phyloP scores from a whole-genome alignment of 78 protist genomes.

The Tieghemostelium lacteum region DNA sequence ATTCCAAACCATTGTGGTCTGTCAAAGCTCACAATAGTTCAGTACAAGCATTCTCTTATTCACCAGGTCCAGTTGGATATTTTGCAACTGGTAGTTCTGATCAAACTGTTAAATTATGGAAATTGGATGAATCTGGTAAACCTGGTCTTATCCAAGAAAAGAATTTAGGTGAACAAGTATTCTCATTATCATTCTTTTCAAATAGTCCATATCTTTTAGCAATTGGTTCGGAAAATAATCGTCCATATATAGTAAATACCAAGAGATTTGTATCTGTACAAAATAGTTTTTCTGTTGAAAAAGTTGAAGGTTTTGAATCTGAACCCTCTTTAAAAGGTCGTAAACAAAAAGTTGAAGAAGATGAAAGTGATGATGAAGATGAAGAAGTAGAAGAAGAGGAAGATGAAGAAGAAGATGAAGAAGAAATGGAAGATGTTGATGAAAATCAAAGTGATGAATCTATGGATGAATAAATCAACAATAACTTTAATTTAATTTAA shows the following conservation, averaged over 20 bases:
- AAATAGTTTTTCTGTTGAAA: conserved; percentile 36
- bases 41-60: conserved; percentile 38
- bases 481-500: no score
- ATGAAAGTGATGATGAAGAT: conserved; percentile 36
- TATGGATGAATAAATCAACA: no score
- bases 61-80: conserved; percentile 31
- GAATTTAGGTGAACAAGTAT: conserved; percentile 39
- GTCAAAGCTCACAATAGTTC: conserved; percentile 59
- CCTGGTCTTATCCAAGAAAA: conserved; percentile 26
- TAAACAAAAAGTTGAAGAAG: background rate
- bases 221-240: conserved; percentile 41
- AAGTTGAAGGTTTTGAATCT: conserved; percentile 11
- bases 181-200: conserved; percentile 50
- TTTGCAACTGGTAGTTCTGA: conserved; percentile 75
- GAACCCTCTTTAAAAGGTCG: conserved; percentile 23
- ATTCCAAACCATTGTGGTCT: conserved; percentile 71
- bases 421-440: background rate
- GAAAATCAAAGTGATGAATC: background rate
- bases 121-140: background rate
- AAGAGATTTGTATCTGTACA: conserved; percentile 50
- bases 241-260: conserved; percentile 60
- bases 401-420: conserved; percentile 4
- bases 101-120: conserved; percentile 61
- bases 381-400: conserved; percentile 17
- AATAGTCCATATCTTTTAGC: conserved; percentile 46